A percentile compares a stretch with the other conserved stretches of the same genome.
Conservation (phyloP, 169 alveolate genomes). For the Blepharisma undulans region DNA sequence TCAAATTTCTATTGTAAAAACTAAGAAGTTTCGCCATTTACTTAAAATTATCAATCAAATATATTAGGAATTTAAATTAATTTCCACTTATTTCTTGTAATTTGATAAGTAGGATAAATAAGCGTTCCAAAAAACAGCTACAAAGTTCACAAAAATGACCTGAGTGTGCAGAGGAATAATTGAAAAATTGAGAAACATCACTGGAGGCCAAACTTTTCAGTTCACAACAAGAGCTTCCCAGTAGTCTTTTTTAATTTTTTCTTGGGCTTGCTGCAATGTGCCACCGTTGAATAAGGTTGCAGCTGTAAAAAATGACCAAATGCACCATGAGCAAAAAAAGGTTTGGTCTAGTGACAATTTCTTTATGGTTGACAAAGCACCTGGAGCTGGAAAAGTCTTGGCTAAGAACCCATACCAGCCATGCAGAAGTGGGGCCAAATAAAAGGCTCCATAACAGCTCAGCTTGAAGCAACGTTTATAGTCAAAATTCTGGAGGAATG, state of each 20-base stretch:
- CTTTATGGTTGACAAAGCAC: background rate
- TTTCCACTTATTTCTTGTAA: background rate
- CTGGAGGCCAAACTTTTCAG: slow-evolving; percentile 67
- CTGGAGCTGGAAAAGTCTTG: background rate
- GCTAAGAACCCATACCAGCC: slow-evolving; percentile 12
- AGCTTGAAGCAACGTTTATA: background rate
- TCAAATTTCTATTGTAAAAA: background rate
- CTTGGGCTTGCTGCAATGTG: slow-evolving; percentile 30
- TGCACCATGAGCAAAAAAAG: background rate
- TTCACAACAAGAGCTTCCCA: slow-evolving; percentile 48
- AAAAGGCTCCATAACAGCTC: background rate
- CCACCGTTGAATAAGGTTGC: slow-evolving; percentile 20
- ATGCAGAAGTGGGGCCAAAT: slow-evolving; percentile 5
- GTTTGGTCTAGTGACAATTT: background rate
- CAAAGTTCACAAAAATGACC: slow-evolving; percentile 52
- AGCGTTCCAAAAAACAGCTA: slow-evolving; percentile 51
- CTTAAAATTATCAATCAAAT: background rate
- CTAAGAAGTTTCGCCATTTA: background rate
- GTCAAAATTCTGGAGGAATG: background rate
- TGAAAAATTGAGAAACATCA: slow-evolving; percentile 53
- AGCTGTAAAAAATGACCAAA: background rate
- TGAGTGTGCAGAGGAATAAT: slow-evolving; percentile 57
- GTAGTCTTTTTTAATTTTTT: slow-evolving; percentile 46
- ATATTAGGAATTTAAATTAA: background rate
- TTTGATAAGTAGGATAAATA: slow-evolving; percentile 39